Conservation (phyloP, 179 eudicot genomes). For the Sideroxylon spinosum region DNA sequence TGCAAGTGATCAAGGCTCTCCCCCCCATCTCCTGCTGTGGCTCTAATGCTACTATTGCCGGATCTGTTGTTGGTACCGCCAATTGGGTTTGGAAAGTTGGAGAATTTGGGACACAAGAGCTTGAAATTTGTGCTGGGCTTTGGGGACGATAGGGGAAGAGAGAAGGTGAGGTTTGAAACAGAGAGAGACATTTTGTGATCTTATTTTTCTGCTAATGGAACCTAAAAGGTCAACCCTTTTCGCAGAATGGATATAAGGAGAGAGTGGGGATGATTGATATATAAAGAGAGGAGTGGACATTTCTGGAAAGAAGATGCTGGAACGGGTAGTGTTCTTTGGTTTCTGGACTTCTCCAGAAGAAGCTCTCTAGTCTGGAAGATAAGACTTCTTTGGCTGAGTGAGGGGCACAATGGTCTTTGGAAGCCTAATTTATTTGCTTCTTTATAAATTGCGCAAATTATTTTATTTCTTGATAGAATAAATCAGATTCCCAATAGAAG, state of each 20-base stretch:
- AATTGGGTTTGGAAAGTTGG: neutral
- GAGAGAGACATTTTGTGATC: conserved; percentile 24
- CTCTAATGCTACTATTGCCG: conserved; percentile 17
- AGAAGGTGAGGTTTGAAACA: conserved; percentile 22
- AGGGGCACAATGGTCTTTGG: neutral
- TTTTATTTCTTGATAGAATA: too few species aligned
- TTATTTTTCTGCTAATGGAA: neutral
- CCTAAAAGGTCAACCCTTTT: neutral
- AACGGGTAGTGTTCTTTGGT: neutral
- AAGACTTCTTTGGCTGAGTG: neutral
- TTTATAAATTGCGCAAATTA: too few species aligned
- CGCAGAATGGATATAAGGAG: neutral
- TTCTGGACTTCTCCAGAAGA: conserved; percentile 36
- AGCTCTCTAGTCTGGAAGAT: neutral
- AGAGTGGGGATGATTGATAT: neutral
- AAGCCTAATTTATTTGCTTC: too few species aligned
- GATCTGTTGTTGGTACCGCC: neutral
- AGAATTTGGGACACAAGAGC: conserved; percentile 4
- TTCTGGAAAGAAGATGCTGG: conserved; percentile 19
- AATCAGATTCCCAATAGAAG: too few species aligned
- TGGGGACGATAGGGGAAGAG: conserved; percentile 21
- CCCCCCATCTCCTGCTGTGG: conserved; percentile 32
- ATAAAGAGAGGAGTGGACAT: conserved; percentile 19
- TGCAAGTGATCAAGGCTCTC: conserved; percentile 50
- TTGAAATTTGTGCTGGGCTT: neutral